Percentiles rank a stretch among this genome's conserved stretches.
phyloP scores from a whole-genome alignment of 129 eudicot genomes.

The Chrysanthemum lavandulifolium region DNA sequence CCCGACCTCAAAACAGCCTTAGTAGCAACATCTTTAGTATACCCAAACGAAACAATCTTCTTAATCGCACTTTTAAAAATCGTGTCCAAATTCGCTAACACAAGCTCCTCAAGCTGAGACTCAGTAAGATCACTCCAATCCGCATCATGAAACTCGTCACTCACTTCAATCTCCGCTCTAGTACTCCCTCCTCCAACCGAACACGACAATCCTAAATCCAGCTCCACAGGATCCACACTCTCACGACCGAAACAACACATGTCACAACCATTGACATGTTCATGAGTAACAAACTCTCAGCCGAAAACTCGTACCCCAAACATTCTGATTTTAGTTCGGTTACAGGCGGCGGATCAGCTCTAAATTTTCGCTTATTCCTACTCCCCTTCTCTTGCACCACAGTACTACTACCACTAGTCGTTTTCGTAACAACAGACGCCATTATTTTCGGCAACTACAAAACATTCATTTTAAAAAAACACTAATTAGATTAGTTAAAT shows the following conservation, averaged over 20 bases:
- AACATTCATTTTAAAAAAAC: neutral
- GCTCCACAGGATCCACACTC: slow-evolving; percentile 57
- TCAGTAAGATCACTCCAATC: slow-evolving; percentile 96
- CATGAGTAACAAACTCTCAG: slow-evolving; percentile 65
- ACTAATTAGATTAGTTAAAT: slow-evolving; percentile 10
- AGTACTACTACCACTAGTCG: slow-evolving; percentile 35
- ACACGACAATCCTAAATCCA: slow-evolving; percentile 80
- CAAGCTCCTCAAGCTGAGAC: slow-evolving; percentile 86
- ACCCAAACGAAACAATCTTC: slow-evolving; percentile 78
- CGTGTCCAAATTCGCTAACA: slow-evolving; percentile 70
- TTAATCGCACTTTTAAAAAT: slow-evolving; percentile 82
- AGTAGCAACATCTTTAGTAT: slow-evolving; percentile 68
- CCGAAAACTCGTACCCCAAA: slow-evolving; percentile 67
- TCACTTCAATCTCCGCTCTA: slow-evolving; percentile 38
- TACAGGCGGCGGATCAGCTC: slow-evolving; percentile 76
- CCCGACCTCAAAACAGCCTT: slow-evolving; percentile 88
- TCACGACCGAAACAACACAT: slow-evolving; percentile 54
- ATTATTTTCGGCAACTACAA: slow-evolving; percentile 50
- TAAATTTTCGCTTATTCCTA: slow-evolving; percentile 90
- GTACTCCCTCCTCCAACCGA: slow-evolving; percentile 43
- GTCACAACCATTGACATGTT: slow-evolving; percentile 52
- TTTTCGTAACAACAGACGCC: slow-evolving; percentile 82
- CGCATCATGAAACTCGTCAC: slow-evolving; percentile 64
- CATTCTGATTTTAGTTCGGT: slow-evolving; percentile 51
- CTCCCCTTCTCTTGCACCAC: slow-evolving; percentile 77